Conservation (phyloP, 1,284 basidiomycete genomes). For the Tilletia setariae region DNA sequence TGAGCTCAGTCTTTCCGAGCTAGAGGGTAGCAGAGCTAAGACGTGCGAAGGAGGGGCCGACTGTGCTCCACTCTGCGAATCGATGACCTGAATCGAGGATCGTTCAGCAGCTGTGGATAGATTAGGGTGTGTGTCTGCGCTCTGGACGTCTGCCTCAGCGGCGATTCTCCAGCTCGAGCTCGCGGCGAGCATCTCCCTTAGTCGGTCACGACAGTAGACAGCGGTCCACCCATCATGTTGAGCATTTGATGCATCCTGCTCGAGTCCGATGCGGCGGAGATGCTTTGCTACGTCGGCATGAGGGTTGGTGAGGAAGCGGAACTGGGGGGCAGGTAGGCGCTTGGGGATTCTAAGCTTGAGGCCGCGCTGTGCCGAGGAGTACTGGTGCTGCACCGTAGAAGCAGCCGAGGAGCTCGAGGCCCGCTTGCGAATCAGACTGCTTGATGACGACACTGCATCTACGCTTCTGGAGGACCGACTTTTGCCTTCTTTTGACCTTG, state of each 20-base stretch:
- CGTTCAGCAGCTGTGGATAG: conserved; percentile 5
- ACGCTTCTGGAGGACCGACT: too few relatives aligned
- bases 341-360: too few relatives aligned
- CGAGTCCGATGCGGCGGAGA: background rate
- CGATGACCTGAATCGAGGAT: background rate
- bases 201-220: background rate
- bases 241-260: background rate
- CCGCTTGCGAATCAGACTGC: too few relatives aligned
- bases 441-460: too few relatives aligned
- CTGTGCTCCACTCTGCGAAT: too few relatives aligned
- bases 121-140: too few relatives aligned
- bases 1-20: too few relatives aligned
- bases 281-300: conserved; percentile 3
- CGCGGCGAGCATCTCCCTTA: background rate
- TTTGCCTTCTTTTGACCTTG: background rate
- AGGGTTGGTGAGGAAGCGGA: background rate
- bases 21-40: background rate
- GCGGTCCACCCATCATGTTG: background rate
- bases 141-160: too few relatives aligned
- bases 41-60: background rate
- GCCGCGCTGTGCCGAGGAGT: too few relatives aligned
- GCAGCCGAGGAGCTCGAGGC: too few relatives aligned
- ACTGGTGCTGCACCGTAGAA: too few relatives aligned
- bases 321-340: too few relatives aligned
- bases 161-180: background rate